Percentiles rank a stretch among this genome's conserved stretches.
Conservation (phyloP, 2,329 filamentous ascomycete species). For the Xylaria digitata region DNA sequence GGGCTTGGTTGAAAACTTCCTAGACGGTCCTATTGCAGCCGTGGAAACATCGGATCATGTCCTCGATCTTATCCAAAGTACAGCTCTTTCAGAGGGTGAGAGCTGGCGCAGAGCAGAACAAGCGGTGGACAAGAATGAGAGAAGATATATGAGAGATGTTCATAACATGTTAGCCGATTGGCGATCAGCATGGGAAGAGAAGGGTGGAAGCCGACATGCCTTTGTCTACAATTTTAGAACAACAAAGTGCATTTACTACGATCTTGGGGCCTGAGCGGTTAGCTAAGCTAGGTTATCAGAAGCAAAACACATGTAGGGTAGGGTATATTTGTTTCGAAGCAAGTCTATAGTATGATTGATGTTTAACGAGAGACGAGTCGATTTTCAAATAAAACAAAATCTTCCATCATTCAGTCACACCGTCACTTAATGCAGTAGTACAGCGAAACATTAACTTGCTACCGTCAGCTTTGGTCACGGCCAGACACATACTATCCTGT, state of each 20-base stretch:
- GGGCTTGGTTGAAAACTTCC: slow-evolving; percentile 75
- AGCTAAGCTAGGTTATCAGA: background rate
- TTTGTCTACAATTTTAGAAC: slow-evolving; percentile 95
- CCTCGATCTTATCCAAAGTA: slow-evolving; percentile 79
- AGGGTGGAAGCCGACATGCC: slow-evolving; percentile 72
- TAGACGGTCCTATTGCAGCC: slow-evolving; percentile 83
- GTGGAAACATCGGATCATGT: slow-evolving; percentile 89
- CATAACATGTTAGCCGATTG: slow-evolving; percentile 78
- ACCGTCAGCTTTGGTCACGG: no score
- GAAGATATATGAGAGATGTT: slow-evolving; percentile 84
- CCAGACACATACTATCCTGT: no score
- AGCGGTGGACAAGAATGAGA: slow-evolving; percentile 77
- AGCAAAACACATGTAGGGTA: slow-evolving; percentile 7
- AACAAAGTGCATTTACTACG: slow-evolving; percentile 85
- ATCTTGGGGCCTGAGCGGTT: slow-evolving; percentile 61
- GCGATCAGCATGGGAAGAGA: slow-evolving; percentile 66
- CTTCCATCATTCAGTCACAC: background rate
- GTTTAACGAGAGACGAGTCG: slow-evolving; percentile 32
- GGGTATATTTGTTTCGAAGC: slow-evolving; percentile 21
- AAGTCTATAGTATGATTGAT: slow-evolving; percentile 22
- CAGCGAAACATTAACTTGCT: no score
- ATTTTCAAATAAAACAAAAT: slow-evolving; percentile 15
- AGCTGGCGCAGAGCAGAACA: slow-evolving; percentile 87
- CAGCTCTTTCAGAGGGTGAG: slow-evolving; percentile 81
- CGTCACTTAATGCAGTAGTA: background rate